Evolutionary conservation across 306 rosid species (phyloP).

Genomic region (Fagus crenata): DNA sequence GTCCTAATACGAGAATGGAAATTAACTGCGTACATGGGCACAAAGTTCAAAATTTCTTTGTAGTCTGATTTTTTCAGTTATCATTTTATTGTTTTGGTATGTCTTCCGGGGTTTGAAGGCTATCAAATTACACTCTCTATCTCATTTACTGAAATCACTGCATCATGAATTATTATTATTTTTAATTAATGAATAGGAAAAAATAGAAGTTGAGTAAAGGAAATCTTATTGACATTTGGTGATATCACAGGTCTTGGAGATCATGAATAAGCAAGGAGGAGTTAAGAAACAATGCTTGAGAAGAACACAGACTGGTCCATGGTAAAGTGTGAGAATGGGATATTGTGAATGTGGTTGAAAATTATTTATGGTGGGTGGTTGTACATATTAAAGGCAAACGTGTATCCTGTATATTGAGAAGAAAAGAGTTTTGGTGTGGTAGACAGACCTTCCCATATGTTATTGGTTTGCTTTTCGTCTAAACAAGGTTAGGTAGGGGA

Average conservation of each 20-base stretch:
- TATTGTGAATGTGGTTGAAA: conserved; percentile 23
- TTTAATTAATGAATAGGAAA: background rate
- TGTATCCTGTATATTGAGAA: conserved; percentile 47
- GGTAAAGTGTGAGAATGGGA: conserved; percentile 50
- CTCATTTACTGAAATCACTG: background rate
- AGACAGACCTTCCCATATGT: conserved; percentile 31
- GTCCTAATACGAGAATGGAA: background rate
- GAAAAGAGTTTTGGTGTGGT: conserved; percentile 27
- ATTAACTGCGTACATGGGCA: background rate
- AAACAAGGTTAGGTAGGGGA: conserved; percentile 35
- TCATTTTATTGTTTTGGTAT: background rate
- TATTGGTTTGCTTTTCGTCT: conserved; percentile 25
- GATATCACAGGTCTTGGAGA: conserved; percentile 67
- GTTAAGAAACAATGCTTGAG: conserved; percentile 78
- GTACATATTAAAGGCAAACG: conserved; percentile 28
- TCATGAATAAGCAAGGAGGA: conserved; percentile 61
- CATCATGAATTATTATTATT: background rate
- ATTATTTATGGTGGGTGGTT: conserved; percentile 31
- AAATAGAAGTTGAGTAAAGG: too few species aligned
- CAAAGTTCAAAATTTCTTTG: background rate
- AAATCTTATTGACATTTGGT: conserved; percentile 10
- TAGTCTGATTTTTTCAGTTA: background rate
- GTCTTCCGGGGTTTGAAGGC: too few species aligned
- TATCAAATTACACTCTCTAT: background rate
- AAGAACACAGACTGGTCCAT: conserved; percentile 85